Conservation (phyloP, 306 rosid genomes). For the Purshia tridentata region DNA sequence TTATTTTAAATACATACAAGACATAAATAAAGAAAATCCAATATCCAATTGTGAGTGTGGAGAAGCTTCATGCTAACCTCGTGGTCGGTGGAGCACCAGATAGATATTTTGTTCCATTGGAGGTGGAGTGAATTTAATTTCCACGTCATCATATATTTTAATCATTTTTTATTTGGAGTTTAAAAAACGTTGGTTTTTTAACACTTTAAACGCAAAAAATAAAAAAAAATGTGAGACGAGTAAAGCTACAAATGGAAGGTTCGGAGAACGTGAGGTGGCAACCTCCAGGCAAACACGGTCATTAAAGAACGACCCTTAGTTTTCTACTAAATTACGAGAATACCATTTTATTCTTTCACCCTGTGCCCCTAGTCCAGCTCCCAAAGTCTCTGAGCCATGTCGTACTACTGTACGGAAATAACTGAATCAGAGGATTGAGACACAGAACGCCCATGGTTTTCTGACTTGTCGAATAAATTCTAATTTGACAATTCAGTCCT, state of each 20-base stretch:
- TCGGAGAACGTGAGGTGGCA: conserved; percentile 28
- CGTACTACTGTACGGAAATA: no score
- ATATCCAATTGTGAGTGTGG: not conserved
- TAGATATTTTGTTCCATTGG: not conserved
- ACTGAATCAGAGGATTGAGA: not conserved
- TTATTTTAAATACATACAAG: not conserved
- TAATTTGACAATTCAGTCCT: no score
- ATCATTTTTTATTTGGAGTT: not conserved
- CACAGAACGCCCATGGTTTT: not conserved
- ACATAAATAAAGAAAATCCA: not conserved
- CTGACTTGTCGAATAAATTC: no score
- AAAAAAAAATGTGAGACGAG: not conserved
- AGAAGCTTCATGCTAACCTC: not conserved
- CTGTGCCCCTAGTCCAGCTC: not conserved
- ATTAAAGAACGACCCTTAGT: not conserved
- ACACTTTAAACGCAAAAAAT: not conserved
- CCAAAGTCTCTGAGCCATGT: not conserved
- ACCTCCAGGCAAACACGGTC: not conserved
- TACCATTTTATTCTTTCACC: conserved; percentile 11
- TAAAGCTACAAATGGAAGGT: not conserved
- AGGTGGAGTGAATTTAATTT: no score
- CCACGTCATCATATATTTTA: not conserved
- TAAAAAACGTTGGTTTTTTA: not conserved
- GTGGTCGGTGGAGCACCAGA: conserved; percentile 4
- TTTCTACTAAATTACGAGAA: not conserved